Percentiles rank a stretch among this genome's conserved stretches.
phyloP scores from a whole-genome alignment of 306 rosid genomes.

The Calophaca sinica region DNA sequence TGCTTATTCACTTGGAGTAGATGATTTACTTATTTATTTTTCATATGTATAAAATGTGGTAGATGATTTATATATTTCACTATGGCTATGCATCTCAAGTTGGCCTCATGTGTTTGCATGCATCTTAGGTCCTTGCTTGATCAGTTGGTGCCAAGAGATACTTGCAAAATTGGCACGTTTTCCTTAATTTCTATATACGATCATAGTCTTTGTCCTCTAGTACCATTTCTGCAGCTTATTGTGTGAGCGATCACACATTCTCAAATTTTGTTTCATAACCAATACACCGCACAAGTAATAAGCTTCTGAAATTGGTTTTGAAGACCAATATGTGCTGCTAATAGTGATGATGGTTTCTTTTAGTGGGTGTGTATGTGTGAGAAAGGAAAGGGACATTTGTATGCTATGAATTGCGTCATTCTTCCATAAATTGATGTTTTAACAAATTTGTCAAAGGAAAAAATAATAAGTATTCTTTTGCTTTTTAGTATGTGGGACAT shows the following conservation, averaged over 20 bases:
- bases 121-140: constrained; percentile 26
- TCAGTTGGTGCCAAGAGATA: constrained; percentile 12
- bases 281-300: not conserved
- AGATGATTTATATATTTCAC: constrained; percentile 29
- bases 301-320: constrained; percentile 19
- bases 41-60: constrained; percentile 1
- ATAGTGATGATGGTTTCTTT: not conserved
- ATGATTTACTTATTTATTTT: constrained; percentile 16
- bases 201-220: not conserved
- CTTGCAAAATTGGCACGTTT: constrained; percentile 13
- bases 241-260: not conserved
- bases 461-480: not conserved
- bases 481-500: constrained; percentile 1
- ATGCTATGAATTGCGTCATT: constrained; percentile 26
- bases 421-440: constrained; percentile 15
- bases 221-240: constrained; percentile 9
- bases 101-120: constrained; percentile 21
- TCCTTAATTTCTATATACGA: not conserved
- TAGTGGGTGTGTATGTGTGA: not conserved
- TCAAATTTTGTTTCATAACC: not conserved
- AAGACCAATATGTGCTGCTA: constrained; percentile 8
- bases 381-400: not conserved
- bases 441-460: not conserved
- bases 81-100: constrained; percentile 18
- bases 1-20: constrained; percentile 1